Conservation (phyloP, 1,284 basidiomycete species). For the Moesziomyces antarcticus region DNA sequence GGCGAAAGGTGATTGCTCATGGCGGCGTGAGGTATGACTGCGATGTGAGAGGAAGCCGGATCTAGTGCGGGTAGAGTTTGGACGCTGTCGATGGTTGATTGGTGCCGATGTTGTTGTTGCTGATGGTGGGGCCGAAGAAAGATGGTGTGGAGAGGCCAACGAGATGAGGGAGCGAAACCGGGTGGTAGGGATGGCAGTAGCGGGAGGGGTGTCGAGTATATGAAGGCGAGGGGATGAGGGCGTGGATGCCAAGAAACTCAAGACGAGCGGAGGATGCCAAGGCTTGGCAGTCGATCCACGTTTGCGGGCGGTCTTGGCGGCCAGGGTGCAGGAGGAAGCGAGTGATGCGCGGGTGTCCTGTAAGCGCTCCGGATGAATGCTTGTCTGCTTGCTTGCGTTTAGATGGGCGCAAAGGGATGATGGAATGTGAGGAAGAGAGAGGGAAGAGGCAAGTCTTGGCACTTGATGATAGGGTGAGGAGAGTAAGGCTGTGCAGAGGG, state of each 20-base stretch:
- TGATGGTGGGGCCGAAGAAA: neutral
- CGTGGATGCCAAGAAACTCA: conserved; percentile 38
- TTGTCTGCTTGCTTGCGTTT: too few species aligned
- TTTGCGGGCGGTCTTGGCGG: conserved; percentile 11
- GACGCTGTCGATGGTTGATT: too few species aligned
- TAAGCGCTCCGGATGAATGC: too few species aligned
- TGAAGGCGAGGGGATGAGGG: conserved; percentile 12
- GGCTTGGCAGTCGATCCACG: conserved; percentile 47
- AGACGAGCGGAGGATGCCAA: conserved; percentile 36
- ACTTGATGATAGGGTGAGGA: too few species aligned
- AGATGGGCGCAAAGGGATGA: too few species aligned
- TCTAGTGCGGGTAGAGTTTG: neutral
- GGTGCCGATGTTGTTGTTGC: too few species aligned
- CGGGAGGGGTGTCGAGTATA: conserved; percentile 32
- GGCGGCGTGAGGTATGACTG: neutral
- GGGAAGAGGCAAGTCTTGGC: too few species aligned
- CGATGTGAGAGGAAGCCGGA: neutral
- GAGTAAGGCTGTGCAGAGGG: too few species aligned
- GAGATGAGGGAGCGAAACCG: conserved; percentile 8
- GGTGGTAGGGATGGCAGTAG: neutral
- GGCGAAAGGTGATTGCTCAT: conserved; percentile 51
- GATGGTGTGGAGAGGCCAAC: neutral
- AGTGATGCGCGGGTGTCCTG: neutral
- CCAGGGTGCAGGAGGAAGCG: conserved; percentile 8
- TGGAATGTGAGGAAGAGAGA: too few species aligned